Conservation (phyloP, 768 basidiomycete species). For the Astraeus odoratus region DNA sequence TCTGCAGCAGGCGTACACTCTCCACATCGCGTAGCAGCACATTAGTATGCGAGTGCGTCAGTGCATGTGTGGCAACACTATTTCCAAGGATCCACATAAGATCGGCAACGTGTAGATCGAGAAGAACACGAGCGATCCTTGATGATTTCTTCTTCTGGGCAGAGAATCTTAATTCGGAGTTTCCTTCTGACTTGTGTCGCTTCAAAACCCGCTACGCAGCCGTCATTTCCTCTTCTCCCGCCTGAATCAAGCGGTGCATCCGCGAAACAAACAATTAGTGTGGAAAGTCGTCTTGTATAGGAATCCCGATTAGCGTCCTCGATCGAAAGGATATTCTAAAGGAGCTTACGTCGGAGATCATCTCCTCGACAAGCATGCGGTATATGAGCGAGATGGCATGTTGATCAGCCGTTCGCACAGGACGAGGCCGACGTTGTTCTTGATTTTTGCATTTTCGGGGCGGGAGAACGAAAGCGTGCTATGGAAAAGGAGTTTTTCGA, state of each 20-base stretch:
- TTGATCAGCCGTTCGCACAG: slow-evolving; percentile 88
- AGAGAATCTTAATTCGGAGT: slow-evolving; percentile 44
- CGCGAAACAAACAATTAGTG: slow-evolving; percentile 74
- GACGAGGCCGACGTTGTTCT: slow-evolving; percentile 64
- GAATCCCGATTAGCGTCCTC: slow-evolving; percentile 9
- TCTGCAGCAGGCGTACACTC: slow-evolving; percentile 67
- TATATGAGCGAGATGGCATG: slow-evolving; percentile 97
- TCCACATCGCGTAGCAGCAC: slow-evolving; percentile 51
- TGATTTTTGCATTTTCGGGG: slow-evolving; percentile 19
- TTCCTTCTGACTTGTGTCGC: slow-evolving; percentile 24
- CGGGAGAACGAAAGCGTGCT: slow-evolving; percentile 44
- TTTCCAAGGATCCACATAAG: too few species aligned
- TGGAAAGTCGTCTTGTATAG: slow-evolving; percentile 49
- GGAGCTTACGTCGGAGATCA: slow-evolving; percentile 57
- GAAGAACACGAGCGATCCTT: slow-evolving; percentile 36
- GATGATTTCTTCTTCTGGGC: slow-evolving; percentile 76
- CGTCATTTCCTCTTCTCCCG: slow-evolving; percentile 51
- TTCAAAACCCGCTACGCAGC: slow-evolving; percentile 37
- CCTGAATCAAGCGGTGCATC: slow-evolving; percentile 64
- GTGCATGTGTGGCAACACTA: slow-evolving; percentile 15
- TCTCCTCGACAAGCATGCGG: slow-evolving; percentile 77
- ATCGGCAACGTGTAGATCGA: background rate
- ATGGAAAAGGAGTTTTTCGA: slow-evolving; percentile 52
- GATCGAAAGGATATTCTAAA: background rate
- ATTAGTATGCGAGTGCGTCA: slow-evolving; percentile 42